Conservation (phyloP, 768 basidiomycete species). For the Rhodotorula taiwanensis region DNA sequence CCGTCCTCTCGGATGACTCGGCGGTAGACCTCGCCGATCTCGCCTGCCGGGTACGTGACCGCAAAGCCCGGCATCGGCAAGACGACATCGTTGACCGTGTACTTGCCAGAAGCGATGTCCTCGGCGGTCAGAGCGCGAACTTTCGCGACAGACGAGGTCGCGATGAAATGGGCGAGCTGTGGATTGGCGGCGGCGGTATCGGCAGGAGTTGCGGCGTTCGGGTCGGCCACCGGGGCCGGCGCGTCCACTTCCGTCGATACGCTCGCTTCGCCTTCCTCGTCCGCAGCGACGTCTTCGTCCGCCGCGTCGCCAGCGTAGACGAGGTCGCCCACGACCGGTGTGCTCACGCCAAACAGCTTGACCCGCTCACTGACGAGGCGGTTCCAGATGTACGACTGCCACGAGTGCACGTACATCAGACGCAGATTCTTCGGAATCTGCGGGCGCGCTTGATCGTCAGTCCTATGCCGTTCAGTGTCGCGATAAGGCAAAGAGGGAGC, state of each 20-base stretch:
- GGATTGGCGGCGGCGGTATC: constrained; percentile 12
- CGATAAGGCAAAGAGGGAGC: constrained; percentile 36
- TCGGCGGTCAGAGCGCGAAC: constrained; percentile 71
- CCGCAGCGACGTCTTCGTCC: constrained; percentile 21
- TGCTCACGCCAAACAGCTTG: constrained; percentile 62
- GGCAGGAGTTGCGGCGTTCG: neutral
- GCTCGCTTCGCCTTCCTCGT: constrained; percentile 11
- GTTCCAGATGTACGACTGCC: constrained; percentile 99
- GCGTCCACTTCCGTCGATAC: constrained; percentile 27
- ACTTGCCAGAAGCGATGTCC: constrained; percentile 60
- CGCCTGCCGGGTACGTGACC: constrained; percentile 82
- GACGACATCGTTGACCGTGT: constrained; percentile 87
- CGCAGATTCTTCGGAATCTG: constrained; percentile 93
- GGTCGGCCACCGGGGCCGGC: constrained; percentile 36
- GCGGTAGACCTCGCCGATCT: constrained; percentile 75
- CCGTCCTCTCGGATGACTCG: constrained; percentile 78
- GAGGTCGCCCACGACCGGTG: constrained; percentile 80
- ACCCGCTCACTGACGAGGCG: constrained; percentile 91
- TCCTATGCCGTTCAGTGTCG: too few relatives aligned
- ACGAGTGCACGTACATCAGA: constrained; percentile 96
- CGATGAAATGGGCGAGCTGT: constrained; percentile 22
- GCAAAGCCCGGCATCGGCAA: constrained; percentile 96
- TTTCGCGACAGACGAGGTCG: constrained; percentile 42
- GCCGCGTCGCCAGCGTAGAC: constrained; percentile 51
- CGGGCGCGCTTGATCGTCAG: constrained; percentile 14